Evolutionary conservation across 1,284 basidiomycete species (phyloP), one percentile per base, ranked within the genome.

Genomic region (Vanrija pseudolonga): DNA sequence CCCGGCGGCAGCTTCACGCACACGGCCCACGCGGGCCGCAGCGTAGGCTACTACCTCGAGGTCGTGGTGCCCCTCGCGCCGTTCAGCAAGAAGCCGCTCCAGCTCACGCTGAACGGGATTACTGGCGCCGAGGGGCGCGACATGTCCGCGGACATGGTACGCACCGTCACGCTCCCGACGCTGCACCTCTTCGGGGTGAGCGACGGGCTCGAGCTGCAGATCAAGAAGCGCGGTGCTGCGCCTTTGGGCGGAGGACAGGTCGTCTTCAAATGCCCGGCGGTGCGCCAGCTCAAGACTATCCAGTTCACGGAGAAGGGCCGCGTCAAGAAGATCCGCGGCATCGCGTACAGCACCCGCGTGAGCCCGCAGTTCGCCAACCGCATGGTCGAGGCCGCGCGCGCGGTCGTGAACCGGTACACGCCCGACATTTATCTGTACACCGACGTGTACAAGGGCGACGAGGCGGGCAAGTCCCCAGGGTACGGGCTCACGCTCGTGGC

Each of bases 371-470:
- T 98, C 71, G 93, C 94, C 3, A 98, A 97, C 74, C 84, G 96
- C 45, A 91, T 98, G 86, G 96, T 98, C 53, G 95, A 98, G 67
- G 83, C 92, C 2, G 86, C 91, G 11, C 84, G 96, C 41, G 89
- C 89, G 3, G 82, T 98, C 22, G 81, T 99, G 37, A 98, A 98
- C 69, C 86, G 94, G 4, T 98, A 90, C 76, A 96, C 98, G 58
- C 95, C 95, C 23, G 96, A 99, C 71, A 90, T 98, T 26, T 98
- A 98, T 75, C 84, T 99, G 24, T 96, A 98, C 72, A 96, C 96
- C 1, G 96, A 98, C 66, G 93, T 98, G 14, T 98, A 97, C 78
- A 93, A 96, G 71, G 94, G 94, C 9, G 90, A 93, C 22, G 96
- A 98, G 59, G 91, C 90, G 60, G 96, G 96, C 73, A 96, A 92